A percentile compares a stretch with the other conserved stretches of the same genome.
phyloP scores from a whole-genome alignment of 2,329 filamentous ascomycete genomes.

The Epichloe festucae region DNA sequence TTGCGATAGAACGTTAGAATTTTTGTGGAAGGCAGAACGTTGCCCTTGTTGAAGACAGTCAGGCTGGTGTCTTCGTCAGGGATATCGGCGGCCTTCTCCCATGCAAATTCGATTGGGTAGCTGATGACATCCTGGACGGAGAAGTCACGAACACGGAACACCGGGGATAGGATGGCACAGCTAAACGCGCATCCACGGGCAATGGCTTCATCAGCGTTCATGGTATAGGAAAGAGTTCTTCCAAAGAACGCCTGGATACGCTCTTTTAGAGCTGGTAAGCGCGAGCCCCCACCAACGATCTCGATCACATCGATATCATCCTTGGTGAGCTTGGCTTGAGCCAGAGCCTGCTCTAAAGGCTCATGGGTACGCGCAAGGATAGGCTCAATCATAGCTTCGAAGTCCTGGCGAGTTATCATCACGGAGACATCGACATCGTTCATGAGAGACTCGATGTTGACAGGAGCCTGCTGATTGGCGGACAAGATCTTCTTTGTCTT shows the following conservation, averaged over 20 bases:
- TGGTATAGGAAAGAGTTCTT: constrained; percentile 85
- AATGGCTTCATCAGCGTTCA: constrained; percentile 96
- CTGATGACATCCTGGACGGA: constrained; percentile 92
- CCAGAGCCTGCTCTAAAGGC: constrained; percentile 81
- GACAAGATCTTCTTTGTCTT: constrained; percentile 98
- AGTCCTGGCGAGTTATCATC: constrained; percentile 85
- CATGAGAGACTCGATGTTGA: constrained; percentile 98
- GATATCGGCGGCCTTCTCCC: constrained; percentile 97
- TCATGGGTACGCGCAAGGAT: constrained; percentile 58
- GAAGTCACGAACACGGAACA: constrained; percentile 98
- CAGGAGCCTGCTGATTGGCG: constrained; percentile 79
- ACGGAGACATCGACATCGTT: constrained; percentile 86
- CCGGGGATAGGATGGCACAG: constrained; percentile 92
- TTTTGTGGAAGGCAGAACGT: constrained; percentile 95
- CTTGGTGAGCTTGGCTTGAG: constrained; percentile 79
- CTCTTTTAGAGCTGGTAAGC: constrained; percentile 87
- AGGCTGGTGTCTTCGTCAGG: constrained; percentile 96
- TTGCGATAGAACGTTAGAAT: constrained; percentile 99
- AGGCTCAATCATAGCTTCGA: constrained; percentile 81
- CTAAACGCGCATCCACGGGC: constrained; percentile 93
- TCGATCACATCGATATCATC: constrained; percentile 92
- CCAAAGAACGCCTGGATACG: constrained; percentile 81
- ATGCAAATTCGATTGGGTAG: constrained; percentile 97
- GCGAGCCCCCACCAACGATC: constrained; percentile 87
- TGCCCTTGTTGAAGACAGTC: constrained; percentile 94